Evolutionary conservation across 768 basidiomycete species (phyloP).

Genomic region (Leucogyrophana mollusca): DNA sequence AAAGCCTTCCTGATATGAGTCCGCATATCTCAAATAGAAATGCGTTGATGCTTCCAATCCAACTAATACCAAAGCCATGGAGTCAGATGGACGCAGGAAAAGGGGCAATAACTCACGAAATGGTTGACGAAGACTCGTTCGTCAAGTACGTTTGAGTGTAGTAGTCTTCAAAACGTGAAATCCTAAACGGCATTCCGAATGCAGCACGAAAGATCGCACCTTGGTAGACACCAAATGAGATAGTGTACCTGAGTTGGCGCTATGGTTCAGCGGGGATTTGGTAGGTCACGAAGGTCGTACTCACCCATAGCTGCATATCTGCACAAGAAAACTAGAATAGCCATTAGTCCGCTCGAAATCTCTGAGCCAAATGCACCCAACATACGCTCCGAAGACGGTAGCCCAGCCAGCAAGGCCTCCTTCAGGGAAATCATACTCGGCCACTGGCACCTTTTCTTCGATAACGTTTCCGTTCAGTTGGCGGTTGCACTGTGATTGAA

Average conservation of each 20-base stretch:
- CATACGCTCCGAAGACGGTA: slow-evolving; percentile 30
- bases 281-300: not conserved
- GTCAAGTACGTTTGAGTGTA: slow-evolving; percentile 37
- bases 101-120: slow-evolving; percentile 31
- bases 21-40: slow-evolving; percentile 45
- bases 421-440: slow-evolving; percentile 18
- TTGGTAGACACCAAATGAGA: slow-evolving; percentile 45
- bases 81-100: no score
- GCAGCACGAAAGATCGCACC: no score
- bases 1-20: slow-evolving; percentile 44
- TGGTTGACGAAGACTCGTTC: slow-evolving; percentile 34
- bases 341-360: not conserved
- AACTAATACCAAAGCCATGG: slow-evolving; percentile 20
- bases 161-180: slow-evolving; percentile 29
- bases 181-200: no score
- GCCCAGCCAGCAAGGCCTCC: slow-evolving; percentile 30
- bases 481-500: no score
- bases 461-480: no score
- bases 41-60: slow-evolving; percentile 51
- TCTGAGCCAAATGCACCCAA: not conserved
- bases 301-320: slow-evolving; percentile 38
- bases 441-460: no score
- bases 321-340: slow-evolving; percentile 33
- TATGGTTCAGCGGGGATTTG: not conserved
- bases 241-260: slow-evolving; percentile 32